phyloP scores from a whole-genome alignment of 495 filamentous ascomycete genomes.

The Glarea lozoyensis region DNA sequence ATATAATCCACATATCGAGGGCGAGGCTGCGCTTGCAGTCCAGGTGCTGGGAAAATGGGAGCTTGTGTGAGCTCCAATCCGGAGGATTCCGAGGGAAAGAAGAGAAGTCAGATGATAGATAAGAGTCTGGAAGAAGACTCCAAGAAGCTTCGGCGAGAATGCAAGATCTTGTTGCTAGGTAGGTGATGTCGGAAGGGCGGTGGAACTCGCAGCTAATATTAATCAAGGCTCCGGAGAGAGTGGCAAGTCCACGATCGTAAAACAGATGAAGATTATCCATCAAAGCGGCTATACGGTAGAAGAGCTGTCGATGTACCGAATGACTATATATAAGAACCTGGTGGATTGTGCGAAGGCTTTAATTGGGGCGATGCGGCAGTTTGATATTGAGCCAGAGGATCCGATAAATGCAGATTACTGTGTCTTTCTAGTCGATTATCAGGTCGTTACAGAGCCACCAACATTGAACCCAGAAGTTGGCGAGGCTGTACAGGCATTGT shows the following conservation, averaged over 20 bases:
- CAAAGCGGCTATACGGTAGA: conserved; percentile 87
- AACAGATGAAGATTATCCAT: conserved; percentile 99
- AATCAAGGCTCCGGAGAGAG: conserved; percentile 86
- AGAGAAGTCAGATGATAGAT: conserved; percentile 89
- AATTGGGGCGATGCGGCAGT: conserved; percentile 78
- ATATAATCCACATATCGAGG: conserved; percentile 6
- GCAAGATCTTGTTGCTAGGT: conserved; percentile 96
- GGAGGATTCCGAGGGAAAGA: conserved; percentile 83
- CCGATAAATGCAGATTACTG: conserved; percentile 60
- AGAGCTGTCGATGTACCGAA: conserved; percentile 64
- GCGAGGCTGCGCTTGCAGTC: conserved; percentile 20
- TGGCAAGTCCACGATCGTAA: conserved; percentile 93
- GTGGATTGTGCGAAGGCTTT: conserved; percentile 87
- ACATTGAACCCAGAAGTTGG: conserved; percentile 68
- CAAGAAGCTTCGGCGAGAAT: conserved; percentile 82
- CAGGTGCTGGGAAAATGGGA: conserved; percentile 55
- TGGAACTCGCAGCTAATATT: conserved; percentile 7
- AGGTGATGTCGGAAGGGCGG: conserved; percentile 16
- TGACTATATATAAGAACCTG: conserved; percentile 93
- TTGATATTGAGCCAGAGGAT: conserved; percentile 64
- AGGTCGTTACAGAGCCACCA: conserved; percentile 70
- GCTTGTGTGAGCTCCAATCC: conserved; percentile 75
- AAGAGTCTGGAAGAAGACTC: conserved; percentile 88
- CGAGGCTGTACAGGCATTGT: conserved; percentile 71
- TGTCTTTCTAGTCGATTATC: conserved; percentile 75